Evolutionary conservation across 192 early-diverging fungal species (phyloP).

Genomic region (Jimgerdemannia flammicorona): DNA sequence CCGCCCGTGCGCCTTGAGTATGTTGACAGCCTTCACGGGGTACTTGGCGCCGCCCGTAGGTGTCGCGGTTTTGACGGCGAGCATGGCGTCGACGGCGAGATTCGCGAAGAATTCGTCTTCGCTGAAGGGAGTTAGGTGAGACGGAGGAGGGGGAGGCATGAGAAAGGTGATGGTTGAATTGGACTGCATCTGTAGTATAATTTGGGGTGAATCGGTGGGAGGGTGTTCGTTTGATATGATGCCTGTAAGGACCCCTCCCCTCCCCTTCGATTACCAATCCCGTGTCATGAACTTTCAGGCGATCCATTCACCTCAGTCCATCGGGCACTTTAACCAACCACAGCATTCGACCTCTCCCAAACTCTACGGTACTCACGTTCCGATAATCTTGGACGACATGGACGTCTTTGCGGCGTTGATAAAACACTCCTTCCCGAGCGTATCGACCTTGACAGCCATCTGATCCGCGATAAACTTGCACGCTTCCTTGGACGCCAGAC

Average conservation of each 20-base stretch:
- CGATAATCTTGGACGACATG: conserved; percentile 98
- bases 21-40: conserved; percentile 96
- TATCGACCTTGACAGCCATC: conserved; percentile 93
- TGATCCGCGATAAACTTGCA: conserved; percentile 98
- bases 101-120: conserved; percentile 96
- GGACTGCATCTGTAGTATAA: neutral
- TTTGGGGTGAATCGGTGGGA: too few relatives aligned
- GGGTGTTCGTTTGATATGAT: too few relatives aligned
- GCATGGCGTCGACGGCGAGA: conserved; percentile 91
- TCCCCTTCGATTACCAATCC: too few relatives aligned
- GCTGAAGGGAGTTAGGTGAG: conserved; percentile 29
- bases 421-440: conserved; percentile 87
- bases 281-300: too few relatives aligned
- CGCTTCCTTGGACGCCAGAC: conserved; percentile 94
- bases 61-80: conserved; percentile 86
- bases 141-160: neutral
- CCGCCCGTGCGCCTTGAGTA: conserved; percentile 96
- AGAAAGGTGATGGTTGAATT: neutral
- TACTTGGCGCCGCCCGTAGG: conserved; percentile 85
- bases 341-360: too few relatives aligned
- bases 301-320: too few relatives aligned
- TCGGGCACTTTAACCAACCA: too few relatives aligned
- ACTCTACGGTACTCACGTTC: conserved; percentile 56
- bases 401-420: conserved; percentile 97
- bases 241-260: too few relatives aligned